Conservation (phyloP, 164 flowering plant genomes). For the Nymphaea colorata region DNA sequence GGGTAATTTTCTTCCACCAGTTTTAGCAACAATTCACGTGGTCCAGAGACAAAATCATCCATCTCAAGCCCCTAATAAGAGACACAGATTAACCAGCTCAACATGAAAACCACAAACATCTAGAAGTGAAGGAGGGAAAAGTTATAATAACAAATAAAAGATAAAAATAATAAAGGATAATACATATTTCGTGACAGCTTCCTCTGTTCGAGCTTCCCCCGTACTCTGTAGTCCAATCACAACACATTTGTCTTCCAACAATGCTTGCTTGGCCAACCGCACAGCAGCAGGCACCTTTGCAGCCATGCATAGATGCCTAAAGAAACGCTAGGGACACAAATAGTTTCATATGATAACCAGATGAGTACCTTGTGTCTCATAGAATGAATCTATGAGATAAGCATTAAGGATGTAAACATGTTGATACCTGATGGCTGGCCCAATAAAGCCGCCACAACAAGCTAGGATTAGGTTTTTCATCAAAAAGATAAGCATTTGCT, state of each 20-base stretch:
- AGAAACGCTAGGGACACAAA: slow-evolving; percentile 57
- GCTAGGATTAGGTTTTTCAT: slow-evolving; percentile 64
- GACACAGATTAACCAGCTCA: background rate
- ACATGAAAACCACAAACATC: slow-evolving; percentile 3
- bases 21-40: slow-evolving; percentile 91
- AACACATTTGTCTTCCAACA: slow-evolving; percentile 68
- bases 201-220: slow-evolving; percentile 98
- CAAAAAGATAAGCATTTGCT: slow-evolving; percentile 57
- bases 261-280: slow-evolving; percentile 69
- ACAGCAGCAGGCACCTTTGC: slow-evolving; percentile 95
- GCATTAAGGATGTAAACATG: background rate
- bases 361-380: background rate
- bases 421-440: slow-evolving; percentile 91
- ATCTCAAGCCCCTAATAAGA: slow-evolving; percentile 69
- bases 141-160: background rate
- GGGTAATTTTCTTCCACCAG: slow-evolving; percentile 96
- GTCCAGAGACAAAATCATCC: slow-evolving; percentile 97
- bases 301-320: slow-evolving; percentile 97
- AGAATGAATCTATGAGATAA: background rate
- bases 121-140: background rate
- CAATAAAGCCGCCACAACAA: slow-evolving; percentile 89
- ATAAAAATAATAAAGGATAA: too few relatives aligned
- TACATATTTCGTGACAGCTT: slow-evolving; percentile 93
- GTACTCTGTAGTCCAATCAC: slow-evolving; percentile 99
- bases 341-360: background rate